Evolutionary conservation across 2,329 filamentous ascomycete species (phyloP), one percentile per base, ranked within the genome.

Genomic region (Alternaria arbusti): DNA sequence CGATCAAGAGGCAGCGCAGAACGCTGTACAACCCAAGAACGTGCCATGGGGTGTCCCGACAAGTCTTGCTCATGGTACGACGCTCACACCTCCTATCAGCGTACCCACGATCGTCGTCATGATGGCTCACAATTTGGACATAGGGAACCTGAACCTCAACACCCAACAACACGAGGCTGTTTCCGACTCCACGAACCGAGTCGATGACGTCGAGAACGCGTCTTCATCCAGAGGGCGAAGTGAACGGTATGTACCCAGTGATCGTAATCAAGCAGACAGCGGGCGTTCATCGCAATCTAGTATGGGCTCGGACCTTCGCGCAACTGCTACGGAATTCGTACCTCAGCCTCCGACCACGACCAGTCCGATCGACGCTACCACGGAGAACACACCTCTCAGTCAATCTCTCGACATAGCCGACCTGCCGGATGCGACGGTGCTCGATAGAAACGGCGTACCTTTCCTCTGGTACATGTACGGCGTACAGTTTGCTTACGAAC

Each of bases 391-490:
- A 45, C 25, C 62, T 30, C 32, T 23, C 12, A 30, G n/a, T 10
- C 55, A 57, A 17, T 47, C 43, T 32, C 26, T 59, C 13, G 46
- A 59, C 28, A 9, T 55, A 6, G 11, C 52, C 3, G 57, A 55
- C 11, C 22, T 69, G 3, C 69, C 63, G 26, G 68, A 74, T 36
- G 65, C 70, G 23, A 73, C 62, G 44, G 54, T 63, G 6, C 57
- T 75, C 6, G 76, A 77, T 50, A 59, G 50, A 20, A 70, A 73
- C 47, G 71, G 73, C 0, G 70, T 75, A 9, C 74, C 74, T 3
- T 73, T 73, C 67, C 69, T 71, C 36, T 75, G 75, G 51, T 67
- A 74, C 57, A 75, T 78, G 74, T 75, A 77, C 45, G 68, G 73
- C 1, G 59, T 74, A 4, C 70, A 70, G 15, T 66, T 69, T 20